Evolutionary conservation across 2,329 filamentous ascomycete genomes (phyloP).

Genomic region (Aspergillus costaricaensis): DNA sequence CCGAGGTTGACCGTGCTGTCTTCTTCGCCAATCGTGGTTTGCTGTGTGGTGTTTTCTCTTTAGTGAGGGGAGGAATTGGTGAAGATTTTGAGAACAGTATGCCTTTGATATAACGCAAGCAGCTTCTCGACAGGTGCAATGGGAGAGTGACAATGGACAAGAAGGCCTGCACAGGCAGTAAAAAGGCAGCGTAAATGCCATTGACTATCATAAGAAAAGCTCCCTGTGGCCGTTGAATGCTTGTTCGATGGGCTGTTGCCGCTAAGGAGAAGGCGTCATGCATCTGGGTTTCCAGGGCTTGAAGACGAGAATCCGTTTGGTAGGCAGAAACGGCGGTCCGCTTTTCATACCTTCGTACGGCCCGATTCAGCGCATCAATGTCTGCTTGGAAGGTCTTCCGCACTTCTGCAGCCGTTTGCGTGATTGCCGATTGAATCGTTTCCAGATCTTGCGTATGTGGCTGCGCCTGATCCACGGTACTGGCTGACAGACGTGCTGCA

Average conservation of each 20-base stretch:
- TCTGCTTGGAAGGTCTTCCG: conserved; percentile 72
- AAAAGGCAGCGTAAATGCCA: conserved; percentile 37
- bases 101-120: conserved; percentile 18
- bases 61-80: conserved; percentile 13
- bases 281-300: conserved; percentile 68
- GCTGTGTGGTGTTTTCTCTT: conserved; percentile 25
- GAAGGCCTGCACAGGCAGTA: conserved; percentile 39
- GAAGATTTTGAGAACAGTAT: conserved; percentile 1
- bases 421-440: conserved; percentile 45
- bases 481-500: conserved; percentile 25
- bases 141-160: conserved; percentile 37
- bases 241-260: conserved; percentile 61
- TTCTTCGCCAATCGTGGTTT: conserved; percentile 7
- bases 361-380: conserved; percentile 82
- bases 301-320: conserved; percentile 74
- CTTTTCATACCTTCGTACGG: conserved; percentile 89
- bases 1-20: conserved; percentile 10
- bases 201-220: conserved; percentile 37
- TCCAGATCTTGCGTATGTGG: conserved; percentile 30
- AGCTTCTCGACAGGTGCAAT: conserved; percentile 24
- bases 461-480: background rate
- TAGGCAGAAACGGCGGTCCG: conserved; percentile 73
- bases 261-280: conserved; percentile 80
- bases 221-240: conserved; percentile 21
- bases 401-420: conserved; percentile 55